phyloP scores from a whole-genome alignment of 169 alveolate species.

The Plasmodium fragile region DNA sequence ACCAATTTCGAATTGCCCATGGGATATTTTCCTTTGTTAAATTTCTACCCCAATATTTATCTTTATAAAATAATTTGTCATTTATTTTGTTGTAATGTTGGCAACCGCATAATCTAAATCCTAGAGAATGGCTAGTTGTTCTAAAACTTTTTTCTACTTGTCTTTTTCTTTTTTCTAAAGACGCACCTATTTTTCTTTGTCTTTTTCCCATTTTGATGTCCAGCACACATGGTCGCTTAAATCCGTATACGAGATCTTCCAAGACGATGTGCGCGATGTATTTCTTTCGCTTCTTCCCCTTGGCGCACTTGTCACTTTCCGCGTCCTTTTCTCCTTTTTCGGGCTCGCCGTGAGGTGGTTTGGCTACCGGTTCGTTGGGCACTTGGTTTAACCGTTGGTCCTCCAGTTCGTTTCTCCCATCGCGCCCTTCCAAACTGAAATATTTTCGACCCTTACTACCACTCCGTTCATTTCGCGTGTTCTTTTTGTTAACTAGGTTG shows the following conservation, averaged over 20 bases:
- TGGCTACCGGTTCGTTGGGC: not conserved
- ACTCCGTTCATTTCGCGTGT: not conserved
- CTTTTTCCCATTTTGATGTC: slow-evolving; percentile 84
- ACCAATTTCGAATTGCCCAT: slow-evolving; percentile 82
- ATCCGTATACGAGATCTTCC: slow-evolving; percentile 81
- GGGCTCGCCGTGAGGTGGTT: not conserved
- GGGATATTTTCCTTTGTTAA: slow-evolving; percentile 80
- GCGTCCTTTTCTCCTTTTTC: not conserved
- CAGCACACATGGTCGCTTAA: slow-evolving; percentile 80
- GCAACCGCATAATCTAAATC: slow-evolving; percentile 84
- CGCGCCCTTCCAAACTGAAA: not conserved
- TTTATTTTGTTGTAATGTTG: slow-evolving; percentile 79
- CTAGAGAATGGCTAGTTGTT: slow-evolving; percentile 82
- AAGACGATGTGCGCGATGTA: slow-evolving; percentile 79
- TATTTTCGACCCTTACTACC: not conserved
- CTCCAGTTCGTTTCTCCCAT: not conserved
- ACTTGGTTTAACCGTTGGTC: not conserved
- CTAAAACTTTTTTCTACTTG: slow-evolving; percentile 80
- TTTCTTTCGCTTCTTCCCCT: slow-evolving; percentile 25
- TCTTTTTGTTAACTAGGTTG: not conserved
- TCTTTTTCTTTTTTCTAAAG: slow-evolving; percentile 80
- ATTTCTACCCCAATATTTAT: slow-evolving; percentile 84
- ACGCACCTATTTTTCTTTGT: slow-evolving; percentile 81
- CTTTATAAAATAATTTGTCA: slow-evolving; percentile 80
- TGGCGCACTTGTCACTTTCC: not conserved